Evolutionary conservation across 768 basidiomycete species (phyloP), one percentile per base, ranked within the genome.

Genomic region (Naganishia randhawae): DNA sequence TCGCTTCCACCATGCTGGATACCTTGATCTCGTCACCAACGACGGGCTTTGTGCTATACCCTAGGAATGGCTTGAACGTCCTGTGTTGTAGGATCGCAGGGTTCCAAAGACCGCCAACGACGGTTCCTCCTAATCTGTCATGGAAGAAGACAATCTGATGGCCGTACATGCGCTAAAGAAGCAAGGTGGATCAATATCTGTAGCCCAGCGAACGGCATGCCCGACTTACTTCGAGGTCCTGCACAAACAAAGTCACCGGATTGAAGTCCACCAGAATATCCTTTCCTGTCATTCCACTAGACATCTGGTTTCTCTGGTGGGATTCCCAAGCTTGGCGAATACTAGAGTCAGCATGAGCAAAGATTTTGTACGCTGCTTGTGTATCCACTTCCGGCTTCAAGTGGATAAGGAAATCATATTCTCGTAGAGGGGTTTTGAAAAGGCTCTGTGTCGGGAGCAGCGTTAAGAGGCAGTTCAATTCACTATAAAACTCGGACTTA

Each of bases 51-150:
- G 86, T 86, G 0, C 90, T 91, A 79, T 89, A 95, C 11, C 89
- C 89, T 29, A 89, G 86, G 51, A 93, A 82, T 8, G 92, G 90
- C 69, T 89, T 86, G 83, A 94, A 92, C 5, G 86, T 83, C 52
- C 88, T 82, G 0, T 85, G 79, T 29, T 84, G 81, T 66, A 84
- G 84, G 37, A 91, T 80, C 16, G 82, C 83, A 0, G 91, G 88
- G 73, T 94, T 90, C 91, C 92, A 98, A 1, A 96, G 87, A 0
- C 84, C 87, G 7, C 91, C 93, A 62, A 93, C 88, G 37, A 82
- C 82, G 66, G 85, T 82, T 0, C 93, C 92, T 14, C 96, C 96
- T 37, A 86, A 84, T 0, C 85, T 82, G 71, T 98, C 94, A 73
- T 86, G 86, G 83, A 98, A 99, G 42, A 95, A 83, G 67, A 89